Base-by-base conservation (phyloP, 768 basidiomycete genomes). In the Russula lepida region DNA sequence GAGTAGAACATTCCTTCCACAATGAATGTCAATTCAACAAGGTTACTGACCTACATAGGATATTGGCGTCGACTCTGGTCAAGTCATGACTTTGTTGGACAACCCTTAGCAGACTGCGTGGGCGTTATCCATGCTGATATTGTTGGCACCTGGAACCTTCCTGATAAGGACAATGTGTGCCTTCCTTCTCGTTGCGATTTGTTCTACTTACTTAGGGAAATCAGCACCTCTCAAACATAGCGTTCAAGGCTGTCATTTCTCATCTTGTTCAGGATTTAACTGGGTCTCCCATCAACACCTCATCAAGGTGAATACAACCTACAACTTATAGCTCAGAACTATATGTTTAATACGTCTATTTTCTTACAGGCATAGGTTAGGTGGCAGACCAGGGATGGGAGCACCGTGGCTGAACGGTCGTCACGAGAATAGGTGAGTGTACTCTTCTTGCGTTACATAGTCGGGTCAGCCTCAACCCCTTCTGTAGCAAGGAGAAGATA, bases 141-240 rank as follows among this genome's bases (percentile, higher is more conserved):
- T 2, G 41, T 56, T 27, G 41, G 50, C 4, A n/a, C 56, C 23
- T 56, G 60, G 60, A 61, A 61, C 19, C 23, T 61, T 15, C 19
- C 30, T 27, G 48, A 61, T 28, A 27, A 8, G 30, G 13, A 8
- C 13, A 35, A 3, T 19, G 54, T 56, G 4, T 23, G 51, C 13
- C 21, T 15, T 56, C 19, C 23, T 32, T 28, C n/a, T 8, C 28
- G 33, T 28, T 2, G 13, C n/a, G 2, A 12, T 15, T 23, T 21
- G 44, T 37, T 6, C 8, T 46, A 21, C 6, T 12, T 47, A 27
- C 44, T 47, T 21, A 59, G 19, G 4, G 43, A 6, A 25, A 46
- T 11, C 28, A 53, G 58, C 53, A 53, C 35, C 32, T 59, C 13
- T 53, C 7, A 13, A 46, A 19, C 6, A 7, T 25, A 28, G 15